phyloP scores from a whole-genome alignment of 1,139 yeast species.

The Geotrichum histeridarum region DNA sequence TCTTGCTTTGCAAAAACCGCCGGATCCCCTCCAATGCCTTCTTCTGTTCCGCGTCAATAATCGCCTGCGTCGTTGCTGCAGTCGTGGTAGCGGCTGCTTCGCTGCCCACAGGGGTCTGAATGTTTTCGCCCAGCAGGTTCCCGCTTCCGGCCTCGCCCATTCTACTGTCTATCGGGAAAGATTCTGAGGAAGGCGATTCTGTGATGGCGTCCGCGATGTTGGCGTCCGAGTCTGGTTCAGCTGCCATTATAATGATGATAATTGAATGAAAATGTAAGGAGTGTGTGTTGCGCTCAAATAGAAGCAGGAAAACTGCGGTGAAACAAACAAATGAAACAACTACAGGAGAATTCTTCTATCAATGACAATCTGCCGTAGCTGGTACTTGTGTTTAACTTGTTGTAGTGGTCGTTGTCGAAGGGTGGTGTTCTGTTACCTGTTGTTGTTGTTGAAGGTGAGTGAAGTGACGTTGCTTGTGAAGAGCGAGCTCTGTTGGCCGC shows the following conservation, averaged over 20 bases:
- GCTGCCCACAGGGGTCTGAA: neutral
- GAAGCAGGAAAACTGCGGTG: too few relatives aligned
- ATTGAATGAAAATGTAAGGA: too few relatives aligned
- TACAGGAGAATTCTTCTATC: too few relatives aligned
- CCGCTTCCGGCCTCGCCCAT: neutral
- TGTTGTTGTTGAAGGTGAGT: too few relatives aligned
- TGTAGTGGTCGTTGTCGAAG: too few relatives aligned
- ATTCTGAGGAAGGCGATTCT: constrained; percentile 14
- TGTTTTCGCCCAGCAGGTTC: constrained; percentile 2
- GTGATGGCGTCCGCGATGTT: constrained; percentile 11
- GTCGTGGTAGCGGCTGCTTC: neutral
- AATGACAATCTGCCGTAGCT: too few relatives aligned
- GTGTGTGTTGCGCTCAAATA: too few relatives aligned
- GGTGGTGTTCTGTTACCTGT: too few relatives aligned
- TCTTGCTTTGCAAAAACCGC: constrained; percentile 77
- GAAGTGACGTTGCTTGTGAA: too few relatives aligned
- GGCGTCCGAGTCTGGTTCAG: neutral
- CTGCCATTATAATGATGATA: neutral
- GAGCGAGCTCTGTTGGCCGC: too few relatives aligned
- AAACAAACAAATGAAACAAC: too few relatives aligned
- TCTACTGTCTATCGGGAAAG: constrained; percentile 1
- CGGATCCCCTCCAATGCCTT: constrained; percentile 56
- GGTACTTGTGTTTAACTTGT: too few relatives aligned
- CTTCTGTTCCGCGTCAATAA: constrained; percentile 24
- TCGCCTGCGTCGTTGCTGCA: constrained; percentile 3